A percentile compares a stretch with the other conserved stretches of the same genome.
These are phyloP conservation scores for Dictyostelium gargantuum DNA, from an alignment of 208 protist species.

Conservation along the genomic window DNA sequence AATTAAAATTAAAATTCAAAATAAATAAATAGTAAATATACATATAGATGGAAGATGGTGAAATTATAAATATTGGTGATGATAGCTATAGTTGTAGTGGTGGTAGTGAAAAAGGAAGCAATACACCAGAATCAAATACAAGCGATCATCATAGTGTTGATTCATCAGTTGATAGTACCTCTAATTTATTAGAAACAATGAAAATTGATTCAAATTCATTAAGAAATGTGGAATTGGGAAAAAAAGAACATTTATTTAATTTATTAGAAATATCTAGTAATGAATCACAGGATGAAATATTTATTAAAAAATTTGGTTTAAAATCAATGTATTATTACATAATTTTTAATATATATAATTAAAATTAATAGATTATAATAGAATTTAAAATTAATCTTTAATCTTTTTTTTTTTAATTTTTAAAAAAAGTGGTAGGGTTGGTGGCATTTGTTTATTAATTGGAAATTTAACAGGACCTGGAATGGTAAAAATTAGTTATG, in stretches of 20 bases:
- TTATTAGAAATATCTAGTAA: neutral
- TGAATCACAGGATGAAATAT: neutral
- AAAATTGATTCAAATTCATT: neutral
- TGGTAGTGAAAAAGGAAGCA: neutral
- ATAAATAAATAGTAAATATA: too few relatives aligned
- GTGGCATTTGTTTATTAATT: constrained; percentile 29
- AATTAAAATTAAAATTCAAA: too few relatives aligned
- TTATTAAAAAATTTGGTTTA: neutral
- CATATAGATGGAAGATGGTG: too few relatives aligned
- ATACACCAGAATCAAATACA: neutral
- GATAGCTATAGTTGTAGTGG: too few relatives aligned
- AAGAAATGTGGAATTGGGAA: neutral
- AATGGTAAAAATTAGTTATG: constrained; percentile 8
- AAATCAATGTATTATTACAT: neutral
- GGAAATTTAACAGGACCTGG: constrained; percentile 46
- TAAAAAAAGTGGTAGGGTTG: constrained; percentile 17
- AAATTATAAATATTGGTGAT: too few relatives aligned
- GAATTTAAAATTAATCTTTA: too few relatives aligned
- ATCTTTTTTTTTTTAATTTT: neutral
- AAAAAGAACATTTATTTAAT: neutral
- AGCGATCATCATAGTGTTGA: neutral
- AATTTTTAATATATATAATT: neutral
- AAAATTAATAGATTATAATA: neutral
- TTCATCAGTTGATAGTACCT: neutral
- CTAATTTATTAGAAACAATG: neutral